Base-by-base conservation (phyloP, 2,329 filamentous ascomycete species). In the Diatrype stigma region DNA sequence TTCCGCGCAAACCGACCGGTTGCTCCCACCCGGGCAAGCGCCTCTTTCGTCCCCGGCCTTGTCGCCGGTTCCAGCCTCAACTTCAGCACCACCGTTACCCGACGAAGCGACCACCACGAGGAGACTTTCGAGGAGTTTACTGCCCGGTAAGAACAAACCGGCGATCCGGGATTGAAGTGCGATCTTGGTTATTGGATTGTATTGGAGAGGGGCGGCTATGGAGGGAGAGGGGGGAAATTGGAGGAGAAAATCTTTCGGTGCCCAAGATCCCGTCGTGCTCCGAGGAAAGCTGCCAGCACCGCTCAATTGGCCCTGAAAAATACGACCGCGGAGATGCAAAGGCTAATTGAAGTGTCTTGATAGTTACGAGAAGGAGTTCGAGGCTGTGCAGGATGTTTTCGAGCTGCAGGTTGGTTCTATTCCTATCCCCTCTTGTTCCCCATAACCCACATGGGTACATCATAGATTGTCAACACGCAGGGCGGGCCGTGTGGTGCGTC, bases 301-400 rank as follows among this genome's bases (percentile, higher is more conserved):
- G 50, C 46, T 53, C 61, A 65, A 64, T 65, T 62, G 59, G 46
- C 23, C 47, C 48, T 44, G 35, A 46, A 46, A 48, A 21, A 26
- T 16, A 26, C 28, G 37, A 12, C 32, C 10, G 26, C 8, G 21
- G n/a, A 47, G 37, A 51, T 60, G 64, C 63, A 63, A 70, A 69
- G 67, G 65, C 71, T 74, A 67, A 79, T 63, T 23, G 54, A 52
- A 53, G 56, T 52, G 57, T 55, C 48, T 52, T 51, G 52, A 65
- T 71, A 99, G 94, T 79, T 99, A 96, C 71, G 94, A 99, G 84
- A 96, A 96, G 85, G 94, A 99, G 79, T 99, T 99, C 70, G 93
- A 99, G 58, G 76, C 78, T 69, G 94, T 99, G 61, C 90, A 97
- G 78, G 94, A 99, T 79, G 93, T 97, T 70, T 99, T 99, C 75